A percentile compares a stretch with the other conserved stretches of the same genome.
Conservation (phyloP, 768 basidiomycete species). For the Rhizopogon rudus region DNA sequence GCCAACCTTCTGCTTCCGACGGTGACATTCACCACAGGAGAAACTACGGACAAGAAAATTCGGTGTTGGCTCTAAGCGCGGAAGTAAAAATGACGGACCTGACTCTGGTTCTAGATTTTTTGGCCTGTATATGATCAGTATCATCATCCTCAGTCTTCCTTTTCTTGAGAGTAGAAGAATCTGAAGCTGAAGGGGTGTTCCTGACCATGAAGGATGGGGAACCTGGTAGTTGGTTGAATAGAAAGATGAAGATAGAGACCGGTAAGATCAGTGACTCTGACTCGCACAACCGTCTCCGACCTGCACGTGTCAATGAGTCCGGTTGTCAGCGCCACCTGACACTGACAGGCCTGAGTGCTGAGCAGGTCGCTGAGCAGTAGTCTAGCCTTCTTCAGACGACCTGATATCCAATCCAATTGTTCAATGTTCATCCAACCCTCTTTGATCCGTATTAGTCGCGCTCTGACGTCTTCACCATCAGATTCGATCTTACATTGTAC, state of each 20-base stretch:
- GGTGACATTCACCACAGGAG: constrained; percentile 85
- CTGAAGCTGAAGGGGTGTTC: constrained; percentile 15
- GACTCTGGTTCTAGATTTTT: constrained; percentile 70
- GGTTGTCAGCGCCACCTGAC: neutral
- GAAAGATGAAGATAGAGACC: constrained; percentile 16
- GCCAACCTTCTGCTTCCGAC: constrained; percentile 79
- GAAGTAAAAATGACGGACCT: constrained; percentile 43
- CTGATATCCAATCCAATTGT: too few species aligned
- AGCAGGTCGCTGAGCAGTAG: neutral
- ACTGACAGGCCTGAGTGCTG: neutral
- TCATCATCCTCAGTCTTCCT: constrained; percentile 65
- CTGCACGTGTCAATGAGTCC: constrained; percentile 18
- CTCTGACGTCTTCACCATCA: too few species aligned
- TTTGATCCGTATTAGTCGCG: too few species aligned
- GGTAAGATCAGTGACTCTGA: constrained; percentile 5
- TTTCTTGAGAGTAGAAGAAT: constrained; percentile 42
- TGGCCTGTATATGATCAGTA: constrained; percentile 35
- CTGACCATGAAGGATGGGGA: constrained; percentile 22
- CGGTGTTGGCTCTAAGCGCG: constrained; percentile 1
- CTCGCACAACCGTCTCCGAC: constrained; percentile 8
- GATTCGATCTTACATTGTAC: neutral
- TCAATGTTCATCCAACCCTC: too few species aligned
- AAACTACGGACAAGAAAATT: constrained; percentile 42
- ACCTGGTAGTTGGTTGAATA: constrained; percentile 27
- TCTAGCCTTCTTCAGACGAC: neutral